Evolutionary conservation across 169 alveolate species (phyloP).

Genomic region (Plasmodium gonderi): DNA sequence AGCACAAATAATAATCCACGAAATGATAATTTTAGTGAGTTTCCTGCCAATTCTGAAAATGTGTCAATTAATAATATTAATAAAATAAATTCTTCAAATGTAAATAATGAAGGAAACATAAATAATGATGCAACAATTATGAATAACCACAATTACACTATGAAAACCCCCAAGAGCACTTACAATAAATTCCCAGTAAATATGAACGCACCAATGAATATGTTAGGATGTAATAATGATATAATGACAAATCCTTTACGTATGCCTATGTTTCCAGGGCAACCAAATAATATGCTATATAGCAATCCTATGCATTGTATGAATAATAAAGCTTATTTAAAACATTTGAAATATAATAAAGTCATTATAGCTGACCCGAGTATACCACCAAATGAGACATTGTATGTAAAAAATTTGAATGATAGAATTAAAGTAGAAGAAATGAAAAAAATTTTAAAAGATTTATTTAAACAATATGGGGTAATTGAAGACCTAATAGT

Average conservation of each 20-base stretch:
- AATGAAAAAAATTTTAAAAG: conserved; percentile 77
- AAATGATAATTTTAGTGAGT: neutral
- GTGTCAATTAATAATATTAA: neutral
- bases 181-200: conserved; percentile 30
- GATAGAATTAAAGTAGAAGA: conserved; percentile 80
- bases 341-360: conserved; percentile 74
- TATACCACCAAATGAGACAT: conserved; percentile 83
- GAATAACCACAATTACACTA: neutral
- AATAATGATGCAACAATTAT: neutral
- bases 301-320: conserved; percentile 43
- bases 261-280: conserved; percentile 46
- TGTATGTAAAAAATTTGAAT: conserved; percentile 81
- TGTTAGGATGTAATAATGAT: neutral
- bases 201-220: conserved; percentile 41
- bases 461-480: conserved; percentile 82
- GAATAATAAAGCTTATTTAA: conserved; percentile 72
- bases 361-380: conserved; percentile 80
- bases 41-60: neutral
- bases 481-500: conserved; percentile 83
- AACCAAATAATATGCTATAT: conserved; percentile 37
- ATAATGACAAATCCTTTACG: conserved; percentile 22
- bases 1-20: neutral
- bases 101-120: neutral
- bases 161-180: neutral
- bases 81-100: neutral